These are phyloP conservation scores for Trifolium fragiferum DNA, from an alignment of 306 rosid species.

Conservation along the genomic window DNA sequence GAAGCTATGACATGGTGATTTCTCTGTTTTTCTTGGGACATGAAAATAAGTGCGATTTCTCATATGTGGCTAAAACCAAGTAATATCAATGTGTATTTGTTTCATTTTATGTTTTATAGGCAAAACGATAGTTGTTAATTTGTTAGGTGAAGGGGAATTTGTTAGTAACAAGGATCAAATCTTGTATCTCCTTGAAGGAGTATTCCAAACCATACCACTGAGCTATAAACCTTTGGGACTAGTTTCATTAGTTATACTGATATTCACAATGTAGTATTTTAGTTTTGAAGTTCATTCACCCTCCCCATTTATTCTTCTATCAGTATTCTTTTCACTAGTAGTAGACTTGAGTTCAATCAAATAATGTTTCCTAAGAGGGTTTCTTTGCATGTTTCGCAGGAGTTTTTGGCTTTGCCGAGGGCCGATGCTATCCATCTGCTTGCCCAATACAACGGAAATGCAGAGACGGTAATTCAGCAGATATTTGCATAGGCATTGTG, in stretches of 20 bases:
- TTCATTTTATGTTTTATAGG: not conserved
- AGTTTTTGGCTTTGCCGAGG: constrained; percentile 94
- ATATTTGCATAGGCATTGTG: constrained; percentile 64
- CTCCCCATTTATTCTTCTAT: not conserved
- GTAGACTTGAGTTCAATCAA: not conserved
- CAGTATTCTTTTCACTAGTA: not conserved
- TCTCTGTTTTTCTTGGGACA: not conserved
- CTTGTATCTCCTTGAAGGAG: not conserved
- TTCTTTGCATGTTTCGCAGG: constrained; percentile 56
- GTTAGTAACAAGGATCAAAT: not conserved
- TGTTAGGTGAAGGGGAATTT: not conserved
- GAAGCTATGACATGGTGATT: not conserved
- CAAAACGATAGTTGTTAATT: not conserved
- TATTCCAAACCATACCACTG: not conserved
- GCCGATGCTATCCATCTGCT: constrained; percentile 99
- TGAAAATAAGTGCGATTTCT: not conserved
- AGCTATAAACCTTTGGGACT: no score
- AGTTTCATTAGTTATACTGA: not conserved
- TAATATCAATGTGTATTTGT: constrained; percentile 1
- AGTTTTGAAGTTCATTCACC: constrained; percentile 6
- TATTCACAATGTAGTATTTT: not conserved
- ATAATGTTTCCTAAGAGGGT: not conserved
- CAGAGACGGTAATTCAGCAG: constrained; percentile 95
- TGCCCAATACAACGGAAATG: constrained; percentile 91
- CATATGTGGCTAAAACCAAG: not conserved